A percentile compares a stretch with the other conserved stretches of the same genome.
These are phyloP conservation scores for Cenchrus purpureus DNA, from an alignment of 176 grass and related monocot genomes.

Conservation along the genomic window DNA sequence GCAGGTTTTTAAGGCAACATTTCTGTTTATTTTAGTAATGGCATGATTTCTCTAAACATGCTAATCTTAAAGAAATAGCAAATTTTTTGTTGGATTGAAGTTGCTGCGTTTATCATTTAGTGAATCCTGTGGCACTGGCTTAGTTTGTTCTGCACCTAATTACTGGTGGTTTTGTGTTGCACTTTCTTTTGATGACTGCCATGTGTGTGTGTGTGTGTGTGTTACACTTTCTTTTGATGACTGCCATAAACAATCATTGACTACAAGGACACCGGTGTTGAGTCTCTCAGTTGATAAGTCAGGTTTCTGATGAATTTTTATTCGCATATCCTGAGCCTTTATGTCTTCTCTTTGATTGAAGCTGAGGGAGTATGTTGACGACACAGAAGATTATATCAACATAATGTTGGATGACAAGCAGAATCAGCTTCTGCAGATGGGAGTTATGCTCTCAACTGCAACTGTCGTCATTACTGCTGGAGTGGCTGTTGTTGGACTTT, in stretches of 20 bases:
- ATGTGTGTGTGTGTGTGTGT: neutral
- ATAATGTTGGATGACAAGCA: slow-evolving; percentile 81
- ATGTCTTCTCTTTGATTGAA: slow-evolving; percentile 29
- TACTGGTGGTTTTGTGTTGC: neutral
- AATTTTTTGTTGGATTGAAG: neutral
- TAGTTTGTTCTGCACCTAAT: neutral
- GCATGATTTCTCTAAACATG: neutral
- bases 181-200: neutral
- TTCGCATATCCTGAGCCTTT: slow-evolving; percentile 7
- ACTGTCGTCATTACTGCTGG: slow-evolving; percentile 71
- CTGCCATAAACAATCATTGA: neutral
- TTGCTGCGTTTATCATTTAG: neutral
- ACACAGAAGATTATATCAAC: slow-evolving; percentile 80
- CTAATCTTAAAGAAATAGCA: neutral
- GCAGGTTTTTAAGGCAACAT: neutral
- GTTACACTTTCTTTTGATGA: neutral
- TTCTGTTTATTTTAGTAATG: slow-evolving; percentile 1
- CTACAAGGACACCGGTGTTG: neutral
- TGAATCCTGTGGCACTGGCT: neutral
- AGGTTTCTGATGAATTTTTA: neutral
- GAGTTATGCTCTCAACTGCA: slow-evolving; percentile 72
- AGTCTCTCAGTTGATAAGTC: neutral
- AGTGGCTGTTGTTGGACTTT: slow-evolving; percentile 65
- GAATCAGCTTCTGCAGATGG: slow-evolving; percentile 77
- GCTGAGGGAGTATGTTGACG: slow-evolving; percentile 74